Conservation (phyloP, 2,329 filamentous ascomycete species). For the Pseudogymnoascus sp. region DNA sequence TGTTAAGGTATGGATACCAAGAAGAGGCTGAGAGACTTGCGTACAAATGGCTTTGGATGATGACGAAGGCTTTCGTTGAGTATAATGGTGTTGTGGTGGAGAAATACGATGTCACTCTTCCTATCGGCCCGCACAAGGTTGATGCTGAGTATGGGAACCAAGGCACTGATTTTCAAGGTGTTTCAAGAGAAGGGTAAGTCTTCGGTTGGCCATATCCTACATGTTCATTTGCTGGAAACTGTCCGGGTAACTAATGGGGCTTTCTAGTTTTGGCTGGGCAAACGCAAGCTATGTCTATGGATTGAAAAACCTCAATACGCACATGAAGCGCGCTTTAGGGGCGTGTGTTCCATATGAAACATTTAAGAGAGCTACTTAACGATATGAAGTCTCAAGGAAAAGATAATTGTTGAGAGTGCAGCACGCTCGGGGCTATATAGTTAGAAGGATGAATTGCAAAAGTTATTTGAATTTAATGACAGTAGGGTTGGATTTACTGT, state of each 20-base stretch:
- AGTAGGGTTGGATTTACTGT: too few species aligned
- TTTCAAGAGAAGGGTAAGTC: conserved; percentile 88
- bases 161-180: conserved; percentile 88
- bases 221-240: not conserved
- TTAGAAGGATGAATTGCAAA: too few species aligned
- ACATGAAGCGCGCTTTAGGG: conserved; percentile 82
- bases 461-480: too few species aligned
- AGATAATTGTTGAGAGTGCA: too few species aligned
- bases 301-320: conserved; percentile 76
- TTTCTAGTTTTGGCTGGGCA: conserved; percentile 85
- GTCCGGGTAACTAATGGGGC: conserved; percentile 33
- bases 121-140: conserved; percentile 84
- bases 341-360: conserved; percentile 80
- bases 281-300: conserved; percentile 97
- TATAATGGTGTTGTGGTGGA: conserved; percentile 98
- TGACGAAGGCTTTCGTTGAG: conserved; percentile 95
- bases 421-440: too few species aligned
- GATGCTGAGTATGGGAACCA: conserved; percentile 98
- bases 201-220: not conserved
- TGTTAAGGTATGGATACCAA: conserved; percentile 84
- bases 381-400: too few species aligned
- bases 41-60: conserved; percentile 98
- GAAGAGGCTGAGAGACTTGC: conserved; percentile 83
- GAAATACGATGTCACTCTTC: conserved; percentile 94
- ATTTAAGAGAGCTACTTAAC: conserved; percentile 36